phyloP scores from a whole-genome alignment of 768 basidiomycete genomes.

The Amanita muscaria region DNA sequence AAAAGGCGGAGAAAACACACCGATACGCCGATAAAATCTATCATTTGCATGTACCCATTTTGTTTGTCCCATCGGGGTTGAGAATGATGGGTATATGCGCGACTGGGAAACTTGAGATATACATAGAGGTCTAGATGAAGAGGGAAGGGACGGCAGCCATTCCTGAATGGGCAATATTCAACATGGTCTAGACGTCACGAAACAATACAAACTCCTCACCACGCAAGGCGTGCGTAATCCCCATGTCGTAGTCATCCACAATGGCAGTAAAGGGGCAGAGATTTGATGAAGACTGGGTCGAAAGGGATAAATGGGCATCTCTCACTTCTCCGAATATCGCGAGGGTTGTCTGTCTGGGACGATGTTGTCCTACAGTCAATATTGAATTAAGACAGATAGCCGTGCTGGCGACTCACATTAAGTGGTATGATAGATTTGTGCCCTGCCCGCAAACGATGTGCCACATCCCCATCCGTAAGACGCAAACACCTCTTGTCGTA shows the following conservation, averaged over 20 bases:
- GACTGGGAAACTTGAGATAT: no score
- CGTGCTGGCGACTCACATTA: no score
- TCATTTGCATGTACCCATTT: no score
- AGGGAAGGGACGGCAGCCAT: conserved; percentile 91
- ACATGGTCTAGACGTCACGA: no score
- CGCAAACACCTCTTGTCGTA: conserved; percentile 89
- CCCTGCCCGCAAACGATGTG: conserved; percentile 61
- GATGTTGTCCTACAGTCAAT: conserved; percentile 41
- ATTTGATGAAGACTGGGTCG: conserved; percentile 88
- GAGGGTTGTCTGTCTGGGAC: conserved; percentile 43
- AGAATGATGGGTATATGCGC: no score
- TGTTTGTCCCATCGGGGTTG: no score
- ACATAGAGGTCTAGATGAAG: conserved; percentile 88
- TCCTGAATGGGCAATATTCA: conserved; percentile 86
- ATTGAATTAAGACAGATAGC: conserved; percentile 2
- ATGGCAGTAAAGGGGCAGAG: conserved; percentile 86
- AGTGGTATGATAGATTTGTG: conserved; percentile 69
- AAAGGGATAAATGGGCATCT: no score
- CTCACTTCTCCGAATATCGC: conserved; percentile 58
- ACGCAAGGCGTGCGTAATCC: no score
- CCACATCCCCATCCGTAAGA: conserved; percentile 79
- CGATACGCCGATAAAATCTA: no score
- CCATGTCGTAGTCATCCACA: no score
- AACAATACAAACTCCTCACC: no score
- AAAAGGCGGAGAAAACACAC: no score